Conservation (phyloP, 2,329 filamentous ascomycete species). For the Cryphonectria carpinicola region DNA sequence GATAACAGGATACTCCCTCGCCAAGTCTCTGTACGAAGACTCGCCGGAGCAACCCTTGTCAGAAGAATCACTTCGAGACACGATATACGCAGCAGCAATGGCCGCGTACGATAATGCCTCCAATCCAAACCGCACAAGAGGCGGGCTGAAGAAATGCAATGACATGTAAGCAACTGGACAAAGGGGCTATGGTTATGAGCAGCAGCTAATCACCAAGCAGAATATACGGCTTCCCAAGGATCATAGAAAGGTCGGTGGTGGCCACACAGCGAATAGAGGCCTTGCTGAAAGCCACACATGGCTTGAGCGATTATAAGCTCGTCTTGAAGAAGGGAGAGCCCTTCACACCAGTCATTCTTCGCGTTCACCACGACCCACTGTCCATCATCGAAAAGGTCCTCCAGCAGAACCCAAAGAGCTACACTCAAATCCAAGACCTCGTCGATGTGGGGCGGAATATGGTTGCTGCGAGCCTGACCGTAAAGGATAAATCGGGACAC, state of each 20-base stretch:
- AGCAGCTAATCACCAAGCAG: conserved; percentile 42
- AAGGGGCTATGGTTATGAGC: conserved; percentile 15
- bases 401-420: conserved; percentile 74
- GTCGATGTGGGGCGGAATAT: conserved; percentile 71
- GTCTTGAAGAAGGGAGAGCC: conserved; percentile 80
- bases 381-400: conserved; percentile 74
- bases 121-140: conserved; percentile 77
- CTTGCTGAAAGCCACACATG: conserved; percentile 73
- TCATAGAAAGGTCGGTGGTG: conserved; percentile 56
- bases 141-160: conserved; percentile 76
- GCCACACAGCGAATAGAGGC: conserved; percentile 61
- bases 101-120: conserved; percentile 79
- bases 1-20: conserved; percentile 62
- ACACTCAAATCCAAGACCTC: conserved; percentile 75
- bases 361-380: conserved; percentile 76
- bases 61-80: conserved; percentile 57
- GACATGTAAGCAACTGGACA: conserved; percentile 62
- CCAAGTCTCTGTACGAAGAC: conserved; percentile 64
- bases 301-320: conserved; percentile 75
- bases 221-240: conserved; percentile 64
- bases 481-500: conserved; percentile 36
- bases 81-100: conserved; percentile 66
- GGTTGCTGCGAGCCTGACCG: conserved; percentile 60
- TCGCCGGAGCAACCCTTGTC: conserved; percentile 54
- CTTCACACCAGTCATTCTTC: conserved; percentile 76